A percentile compares a stretch with the other conserved stretches of the same genome.
Conservation (phyloP, 2,329 filamentous ascomycete species). For the Pseudogymnoascus sp. region DNA sequence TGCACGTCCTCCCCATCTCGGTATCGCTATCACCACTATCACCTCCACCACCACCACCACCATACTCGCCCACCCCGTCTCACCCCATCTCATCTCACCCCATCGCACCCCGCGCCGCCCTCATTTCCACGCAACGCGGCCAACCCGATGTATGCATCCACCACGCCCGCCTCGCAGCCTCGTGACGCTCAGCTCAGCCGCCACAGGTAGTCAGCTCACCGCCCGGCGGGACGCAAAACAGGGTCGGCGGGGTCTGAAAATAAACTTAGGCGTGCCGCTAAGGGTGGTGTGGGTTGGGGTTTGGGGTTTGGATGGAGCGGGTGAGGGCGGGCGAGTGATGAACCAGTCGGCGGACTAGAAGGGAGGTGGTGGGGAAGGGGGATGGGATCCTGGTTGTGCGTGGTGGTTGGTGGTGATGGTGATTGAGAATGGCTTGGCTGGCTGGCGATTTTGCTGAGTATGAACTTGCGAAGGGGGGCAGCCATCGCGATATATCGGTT, state of each 20-base stretch:
- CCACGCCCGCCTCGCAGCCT: background rate
- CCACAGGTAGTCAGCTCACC: background rate
- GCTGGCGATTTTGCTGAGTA: background rate
- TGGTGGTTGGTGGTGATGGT: background rate
- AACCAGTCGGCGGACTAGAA: background rate
- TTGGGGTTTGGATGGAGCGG: background rate
- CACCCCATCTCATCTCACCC: background rate
- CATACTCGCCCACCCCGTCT: too few species aligned
- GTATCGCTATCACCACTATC: background rate
- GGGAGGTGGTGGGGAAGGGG: background rate
- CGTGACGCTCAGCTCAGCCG: slow-evolving; percentile 1
- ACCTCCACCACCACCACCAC: too few species aligned
- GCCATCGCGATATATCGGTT: background rate
- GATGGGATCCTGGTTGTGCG: background rate
- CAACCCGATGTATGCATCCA: background rate
- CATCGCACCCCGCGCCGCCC: too few species aligned
- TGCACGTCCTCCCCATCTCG: background rate
- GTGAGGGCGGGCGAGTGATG: background rate
- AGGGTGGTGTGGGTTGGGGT: background rate
- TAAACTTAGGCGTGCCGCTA: background rate
- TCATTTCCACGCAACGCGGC: background rate
- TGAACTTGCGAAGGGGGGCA: background rate
- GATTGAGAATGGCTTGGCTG: background rate
- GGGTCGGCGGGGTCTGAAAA: background rate
- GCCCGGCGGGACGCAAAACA: background rate